phyloP scores from a whole-genome alignment of 305 asterid species.

The Plantago coronopus region DNA sequence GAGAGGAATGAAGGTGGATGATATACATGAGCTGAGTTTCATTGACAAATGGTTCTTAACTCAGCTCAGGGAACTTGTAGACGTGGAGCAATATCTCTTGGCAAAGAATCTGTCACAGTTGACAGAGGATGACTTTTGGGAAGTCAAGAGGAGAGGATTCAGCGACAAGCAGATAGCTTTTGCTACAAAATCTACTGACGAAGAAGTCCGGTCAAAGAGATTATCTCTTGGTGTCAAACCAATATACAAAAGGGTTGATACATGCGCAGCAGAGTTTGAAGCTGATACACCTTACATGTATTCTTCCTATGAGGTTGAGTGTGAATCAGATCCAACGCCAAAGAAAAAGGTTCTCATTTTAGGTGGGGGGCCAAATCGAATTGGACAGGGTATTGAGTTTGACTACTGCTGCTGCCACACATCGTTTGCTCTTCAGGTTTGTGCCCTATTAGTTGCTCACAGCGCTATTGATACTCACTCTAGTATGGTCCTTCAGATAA shows the following conservation, averaged over 20 bases:
- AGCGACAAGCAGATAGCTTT: slow-evolving; percentile 89
- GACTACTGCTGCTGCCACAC: slow-evolving; percentile 98
- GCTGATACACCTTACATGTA: slow-evolving; percentile 98
- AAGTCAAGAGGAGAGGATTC: slow-evolving; percentile 92
- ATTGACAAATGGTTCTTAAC: slow-evolving; percentile 90
- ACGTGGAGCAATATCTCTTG: slow-evolving; percentile 72
- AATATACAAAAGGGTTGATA: slow-evolving; percentile 83
- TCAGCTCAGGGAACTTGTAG: slow-evolving; percentile 81
- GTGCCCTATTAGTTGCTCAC: slow-evolving; percentile 23
- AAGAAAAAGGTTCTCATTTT: slow-evolving; percentile 81
- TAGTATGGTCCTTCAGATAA: not conserved
- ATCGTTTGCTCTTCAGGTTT: slow-evolving; percentile 93
- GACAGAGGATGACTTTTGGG: slow-evolving; percentile 78
- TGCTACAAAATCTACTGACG: slow-evolving; percentile 69
- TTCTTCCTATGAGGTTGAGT: slow-evolving; percentile 79
- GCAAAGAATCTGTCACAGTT: slow-evolving; percentile 51
- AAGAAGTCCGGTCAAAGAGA: slow-evolving; percentile 74
- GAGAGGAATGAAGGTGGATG: slow-evolving; percentile 88
- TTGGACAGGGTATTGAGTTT: slow-evolving; percentile 98
- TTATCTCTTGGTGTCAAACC: slow-evolving; percentile 79
- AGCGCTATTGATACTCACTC: slow-evolving; percentile 7
- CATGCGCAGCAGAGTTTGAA: slow-evolving; percentile 98
- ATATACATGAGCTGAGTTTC: slow-evolving; percentile 66
- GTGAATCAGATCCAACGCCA: slow-evolving; percentile 79
- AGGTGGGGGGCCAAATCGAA: slow-evolving; percentile 97